These are phyloP conservation scores for Lachnellula occidentalis DNA, from an alignment of 2,329 filamentous ascomycete species.

Conservation along the genomic window DNA sequence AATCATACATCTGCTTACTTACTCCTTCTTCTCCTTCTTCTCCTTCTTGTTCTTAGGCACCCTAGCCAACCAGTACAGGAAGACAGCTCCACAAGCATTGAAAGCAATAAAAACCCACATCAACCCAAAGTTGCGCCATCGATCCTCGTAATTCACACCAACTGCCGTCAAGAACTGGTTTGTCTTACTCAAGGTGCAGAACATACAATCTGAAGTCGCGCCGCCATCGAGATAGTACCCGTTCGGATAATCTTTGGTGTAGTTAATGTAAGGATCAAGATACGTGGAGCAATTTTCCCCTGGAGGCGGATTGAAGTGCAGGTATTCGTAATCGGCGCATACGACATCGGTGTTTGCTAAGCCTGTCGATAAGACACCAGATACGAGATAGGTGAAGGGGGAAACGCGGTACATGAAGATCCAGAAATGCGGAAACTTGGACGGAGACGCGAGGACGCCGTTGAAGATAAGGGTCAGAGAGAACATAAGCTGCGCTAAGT, in stretches of 20 bases:
- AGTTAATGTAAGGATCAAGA: conserved; percentile 42
- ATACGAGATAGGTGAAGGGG: conserved; percentile 75
- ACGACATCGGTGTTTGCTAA: conserved; percentile 59
- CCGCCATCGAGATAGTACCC: conserved; percentile 43
- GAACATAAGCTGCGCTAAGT: conserved; percentile 71
- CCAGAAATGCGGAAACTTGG: conserved; percentile 67
- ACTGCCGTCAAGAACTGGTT: conserved; percentile 45
- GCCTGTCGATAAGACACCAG: conserved; percentile 62
- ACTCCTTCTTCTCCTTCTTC: conserved; percentile 3
- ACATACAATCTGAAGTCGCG: conserved; percentile 47
- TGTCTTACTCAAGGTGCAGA: conserved; percentile 45
- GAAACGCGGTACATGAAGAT: conserved; percentile 79
- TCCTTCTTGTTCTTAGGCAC: conserved; percentile 34
- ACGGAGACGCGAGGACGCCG: conserved; percentile 59
- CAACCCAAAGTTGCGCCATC: conserved; percentile 44
- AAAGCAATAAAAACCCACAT: conserved; percentile 52
- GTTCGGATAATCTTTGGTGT: conserved; percentile 20
- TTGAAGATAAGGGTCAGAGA: conserved; percentile 70
- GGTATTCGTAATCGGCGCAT: conserved; percentile 64
- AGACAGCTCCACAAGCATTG: conserved; percentile 46
- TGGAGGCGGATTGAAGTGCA: conserved; percentile 55
- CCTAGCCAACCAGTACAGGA: conserved; percentile 46
- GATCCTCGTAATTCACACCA: conserved; percentile 42
- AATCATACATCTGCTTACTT: not conserved
- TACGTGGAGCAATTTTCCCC: conserved; percentile 55